Conservation (phyloP, 2,329 filamentous ascomycete genomes). For the Juglanconis oblonga region DNA sequence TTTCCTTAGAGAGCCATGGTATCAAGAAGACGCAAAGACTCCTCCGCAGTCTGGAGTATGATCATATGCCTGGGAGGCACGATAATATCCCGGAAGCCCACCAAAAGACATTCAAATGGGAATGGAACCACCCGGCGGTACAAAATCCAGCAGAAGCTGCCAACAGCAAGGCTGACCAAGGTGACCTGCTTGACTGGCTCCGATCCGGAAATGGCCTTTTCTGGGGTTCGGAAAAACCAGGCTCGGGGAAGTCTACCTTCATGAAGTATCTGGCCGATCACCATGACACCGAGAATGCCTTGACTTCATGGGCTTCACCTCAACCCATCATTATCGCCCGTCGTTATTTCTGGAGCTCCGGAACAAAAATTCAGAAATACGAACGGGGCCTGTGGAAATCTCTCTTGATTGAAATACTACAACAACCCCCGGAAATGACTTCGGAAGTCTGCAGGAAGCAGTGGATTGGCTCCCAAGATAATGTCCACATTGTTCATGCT, state of each 20-base stretch:
- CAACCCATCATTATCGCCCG: conserved; percentile 16
- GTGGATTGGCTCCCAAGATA: too few species aligned
- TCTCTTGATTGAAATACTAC: neutral
- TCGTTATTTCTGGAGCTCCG: neutral
- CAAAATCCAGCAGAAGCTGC: neutral
- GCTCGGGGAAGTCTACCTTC: conserved; percentile 4
- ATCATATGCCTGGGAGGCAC: neutral
- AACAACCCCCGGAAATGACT: neutral
- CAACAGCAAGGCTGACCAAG: neutral
- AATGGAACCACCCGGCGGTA: neutral
- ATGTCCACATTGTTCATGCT: too few species aligned
- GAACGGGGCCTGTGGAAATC: neutral
- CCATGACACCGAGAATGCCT: neutral
- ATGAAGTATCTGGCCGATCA: conserved; percentile 18
- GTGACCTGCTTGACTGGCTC: neutral
- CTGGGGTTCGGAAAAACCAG: conserved; percentile 11
- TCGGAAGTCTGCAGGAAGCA: neutral
- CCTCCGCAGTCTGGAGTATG: neutral
- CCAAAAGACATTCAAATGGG: conserved; percentile 6
- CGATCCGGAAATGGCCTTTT: neutral
- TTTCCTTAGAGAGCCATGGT: neutral
- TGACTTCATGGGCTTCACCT: neutral
- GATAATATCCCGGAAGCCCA: neutral
- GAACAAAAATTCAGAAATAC: neutral
- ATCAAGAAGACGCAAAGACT: neutral